A percentile compares a stretch with the other conserved stretches of the same genome.
Evolutionary conservation across 768 basidiomycete species (phyloP).

Genomic region (Heimioporus sp.): DNA sequence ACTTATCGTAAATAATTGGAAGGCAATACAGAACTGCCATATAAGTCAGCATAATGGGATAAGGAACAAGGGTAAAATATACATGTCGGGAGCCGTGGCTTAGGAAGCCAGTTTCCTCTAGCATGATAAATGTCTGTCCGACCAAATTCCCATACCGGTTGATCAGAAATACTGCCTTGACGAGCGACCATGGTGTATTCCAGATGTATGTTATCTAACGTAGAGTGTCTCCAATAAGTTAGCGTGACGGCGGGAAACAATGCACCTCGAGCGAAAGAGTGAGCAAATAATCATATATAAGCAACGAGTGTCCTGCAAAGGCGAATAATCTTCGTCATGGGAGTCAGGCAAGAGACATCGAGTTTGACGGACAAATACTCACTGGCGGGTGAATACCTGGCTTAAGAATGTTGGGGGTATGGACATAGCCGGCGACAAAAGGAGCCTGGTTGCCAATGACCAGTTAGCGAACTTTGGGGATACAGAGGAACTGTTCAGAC

Average conservation of each 20-base stretch:
- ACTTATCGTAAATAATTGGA: background rate
- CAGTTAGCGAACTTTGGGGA: no score
- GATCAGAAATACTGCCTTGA: slow-evolving; percentile 8
- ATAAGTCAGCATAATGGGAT: background rate
- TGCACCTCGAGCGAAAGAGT: slow-evolving; percentile 13
- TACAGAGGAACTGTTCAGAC: no score
- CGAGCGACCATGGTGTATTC: slow-evolving; percentile 4
- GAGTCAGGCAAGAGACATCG: no score
- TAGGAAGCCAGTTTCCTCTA: slow-evolving; percentile 7
- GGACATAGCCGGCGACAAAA: background rate
- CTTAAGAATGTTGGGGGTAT: background rate
- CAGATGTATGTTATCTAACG: background rate
- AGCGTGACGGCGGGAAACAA: background rate
- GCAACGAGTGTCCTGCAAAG: slow-evolving; percentile 2
- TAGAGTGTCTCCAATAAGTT: background rate
- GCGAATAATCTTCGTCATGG: background rate
- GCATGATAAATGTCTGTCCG: slow-evolving; percentile 2
- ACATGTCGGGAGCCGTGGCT: slow-evolving; percentile 1
- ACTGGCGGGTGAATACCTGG: slow-evolving; percentile 14
- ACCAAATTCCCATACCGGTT: slow-evolving; percentile 13
- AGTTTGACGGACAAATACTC: background rate
- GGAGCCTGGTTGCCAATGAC: no score
- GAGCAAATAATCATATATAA: slow-evolving; percentile 11
- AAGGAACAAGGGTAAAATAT: background rate
- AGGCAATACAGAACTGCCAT: background rate